phyloP scores from a whole-genome alignment of 2,329 filamentous ascomycete genomes.

The Rugonectria rugulosa region DNA sequence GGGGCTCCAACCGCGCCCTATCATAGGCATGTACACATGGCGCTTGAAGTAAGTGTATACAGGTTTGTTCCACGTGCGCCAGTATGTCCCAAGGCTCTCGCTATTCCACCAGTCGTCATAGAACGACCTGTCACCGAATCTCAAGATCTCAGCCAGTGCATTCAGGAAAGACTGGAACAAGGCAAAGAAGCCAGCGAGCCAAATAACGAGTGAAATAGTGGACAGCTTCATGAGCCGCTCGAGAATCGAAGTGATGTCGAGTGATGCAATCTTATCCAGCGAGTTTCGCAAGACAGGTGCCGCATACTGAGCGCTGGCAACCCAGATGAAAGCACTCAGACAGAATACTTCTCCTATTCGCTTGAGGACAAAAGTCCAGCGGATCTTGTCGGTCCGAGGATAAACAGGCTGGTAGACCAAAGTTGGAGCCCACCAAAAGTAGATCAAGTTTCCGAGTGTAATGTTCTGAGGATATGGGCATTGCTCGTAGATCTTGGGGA shows the following conservation, averaged over 20 bases:
- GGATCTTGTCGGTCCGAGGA: slow-evolving; percentile 79
- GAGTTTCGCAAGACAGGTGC: slow-evolving; percentile 90
- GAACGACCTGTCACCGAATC: slow-evolving; percentile 92
- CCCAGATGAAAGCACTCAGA: slow-evolving; percentile 91
- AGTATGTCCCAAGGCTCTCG: slow-evolving; percentile 84
- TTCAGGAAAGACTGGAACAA: slow-evolving; percentile 94
- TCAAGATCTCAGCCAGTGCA: slow-evolving; percentile 86
- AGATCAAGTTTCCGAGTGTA: slow-evolving; percentile 84
- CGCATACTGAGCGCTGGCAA: slow-evolving; percentile 92
- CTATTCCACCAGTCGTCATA: slow-evolving; percentile 99
- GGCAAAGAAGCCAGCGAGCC: slow-evolving; percentile 97
- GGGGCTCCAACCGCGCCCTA: slow-evolving; percentile 82
- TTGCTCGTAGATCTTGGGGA: slow-evolving; percentile 81
- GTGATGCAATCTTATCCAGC: slow-evolving; percentile 81
- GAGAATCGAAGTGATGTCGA: slow-evolving; percentile 82
- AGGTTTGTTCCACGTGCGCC: slow-evolving; percentile 97
- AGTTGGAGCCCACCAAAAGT: slow-evolving; percentile 98
- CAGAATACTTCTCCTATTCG: slow-evolving; percentile 79
- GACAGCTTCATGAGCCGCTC: slow-evolving; percentile 94
- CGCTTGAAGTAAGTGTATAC: slow-evolving; percentile 97
- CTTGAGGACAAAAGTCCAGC: slow-evolving; percentile 89
- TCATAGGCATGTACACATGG: slow-evolving; percentile 88
- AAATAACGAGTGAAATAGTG: slow-evolving; percentile 94
- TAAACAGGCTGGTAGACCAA: slow-evolving; percentile 97
- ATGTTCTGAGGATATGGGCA: slow-evolving; percentile 94